A percentile compares a stretch with the other conserved stretches of the same genome.
Conservation (phyloP, 495 filamentous ascomycete genomes). For the Sordaria brevicollis region DNA sequence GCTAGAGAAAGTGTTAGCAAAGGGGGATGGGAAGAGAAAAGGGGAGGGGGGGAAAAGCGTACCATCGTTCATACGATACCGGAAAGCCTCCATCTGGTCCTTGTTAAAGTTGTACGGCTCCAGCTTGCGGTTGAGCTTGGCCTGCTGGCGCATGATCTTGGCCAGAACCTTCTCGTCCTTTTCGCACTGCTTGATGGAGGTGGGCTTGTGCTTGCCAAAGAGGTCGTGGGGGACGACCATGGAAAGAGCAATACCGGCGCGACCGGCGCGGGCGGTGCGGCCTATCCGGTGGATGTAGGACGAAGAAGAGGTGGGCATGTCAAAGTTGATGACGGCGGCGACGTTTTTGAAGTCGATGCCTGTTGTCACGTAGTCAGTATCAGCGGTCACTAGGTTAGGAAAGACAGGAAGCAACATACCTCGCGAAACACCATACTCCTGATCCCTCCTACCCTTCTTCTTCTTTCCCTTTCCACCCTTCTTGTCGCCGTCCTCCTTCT, state of each 20-base stretch:
- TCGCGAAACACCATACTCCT: slow-evolving; percentile 86
- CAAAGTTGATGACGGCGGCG: slow-evolving; percentile 91
- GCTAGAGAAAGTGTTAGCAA: slow-evolving; percentile 1
- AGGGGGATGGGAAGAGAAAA: not conserved
- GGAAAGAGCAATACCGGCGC: slow-evolving; percentile 87
- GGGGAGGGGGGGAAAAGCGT: not conserved
- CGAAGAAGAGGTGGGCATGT: slow-evolving; percentile 77
- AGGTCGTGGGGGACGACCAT: slow-evolving; percentile 76
- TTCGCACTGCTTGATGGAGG: slow-evolving; percentile 54
- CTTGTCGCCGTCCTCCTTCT: slow-evolving; percentile 10
- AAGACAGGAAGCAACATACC: slow-evolving; percentile 31
- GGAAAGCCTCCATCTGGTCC: slow-evolving; percentile 82
- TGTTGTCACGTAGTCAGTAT: not conserved
- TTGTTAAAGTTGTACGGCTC: slow-evolving; percentile 92
- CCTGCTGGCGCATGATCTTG: slow-evolving; percentile 62
- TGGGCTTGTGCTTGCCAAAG: slow-evolving; percentile 84
- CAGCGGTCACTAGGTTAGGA: not conserved
- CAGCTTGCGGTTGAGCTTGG: slow-evolving; percentile 63
- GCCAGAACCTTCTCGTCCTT: slow-evolving; percentile 76
- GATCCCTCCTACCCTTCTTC: slow-evolving; percentile 36
- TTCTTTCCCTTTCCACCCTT: slow-evolving; percentile 17
- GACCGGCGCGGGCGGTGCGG: slow-evolving; percentile 81
- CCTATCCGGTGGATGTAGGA: slow-evolving; percentile 94
- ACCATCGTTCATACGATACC: slow-evolving; percentile 90
- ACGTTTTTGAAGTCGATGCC: slow-evolving; percentile 92